Conservation (phyloP, 2,329 filamentous ascomycete species). For the Calonectria naviculata region DNA sequence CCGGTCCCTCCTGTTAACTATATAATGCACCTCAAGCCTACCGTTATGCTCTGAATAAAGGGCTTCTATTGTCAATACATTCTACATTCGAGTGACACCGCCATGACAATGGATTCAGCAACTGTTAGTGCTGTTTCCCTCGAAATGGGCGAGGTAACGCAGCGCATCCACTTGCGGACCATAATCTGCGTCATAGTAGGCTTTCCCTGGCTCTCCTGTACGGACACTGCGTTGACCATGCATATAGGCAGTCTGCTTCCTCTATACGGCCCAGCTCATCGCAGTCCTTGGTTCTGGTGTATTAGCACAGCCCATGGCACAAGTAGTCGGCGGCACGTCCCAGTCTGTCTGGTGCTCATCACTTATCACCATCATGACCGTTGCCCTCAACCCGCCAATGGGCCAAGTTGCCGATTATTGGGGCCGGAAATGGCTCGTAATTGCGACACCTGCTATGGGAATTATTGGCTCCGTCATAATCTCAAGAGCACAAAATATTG, state of each 20-base stretch:
- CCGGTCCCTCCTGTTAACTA: background rate
- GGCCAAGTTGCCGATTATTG: background rate
- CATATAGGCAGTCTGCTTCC: background rate
- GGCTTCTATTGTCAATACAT: background rate
- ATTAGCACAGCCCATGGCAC: background rate
- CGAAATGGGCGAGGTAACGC: background rate
- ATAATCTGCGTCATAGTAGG: background rate
- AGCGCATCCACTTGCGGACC: background rate
- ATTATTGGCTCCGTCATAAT: background rate
- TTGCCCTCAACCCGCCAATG: background rate
- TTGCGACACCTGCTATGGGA: background rate
- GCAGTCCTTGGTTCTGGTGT: background rate
- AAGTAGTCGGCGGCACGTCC: background rate
- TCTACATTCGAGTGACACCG: background rate
- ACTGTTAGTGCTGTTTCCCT: background rate
- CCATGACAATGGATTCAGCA: background rate
- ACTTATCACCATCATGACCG: background rate
- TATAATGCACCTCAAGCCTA: background rate
- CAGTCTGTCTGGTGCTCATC: background rate
- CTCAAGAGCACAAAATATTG: background rate
- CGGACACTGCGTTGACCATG: background rate
- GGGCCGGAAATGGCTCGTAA: background rate
- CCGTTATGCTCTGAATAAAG: background rate
- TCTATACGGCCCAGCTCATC: background rate
- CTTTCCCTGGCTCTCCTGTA: too few relatives aligned